These are phyloP conservation scores for Basipetospora chlamydospora DNA, from an alignment of 2,329 filamentous ascomycete genomes.

Conservation along the genomic window DNA sequence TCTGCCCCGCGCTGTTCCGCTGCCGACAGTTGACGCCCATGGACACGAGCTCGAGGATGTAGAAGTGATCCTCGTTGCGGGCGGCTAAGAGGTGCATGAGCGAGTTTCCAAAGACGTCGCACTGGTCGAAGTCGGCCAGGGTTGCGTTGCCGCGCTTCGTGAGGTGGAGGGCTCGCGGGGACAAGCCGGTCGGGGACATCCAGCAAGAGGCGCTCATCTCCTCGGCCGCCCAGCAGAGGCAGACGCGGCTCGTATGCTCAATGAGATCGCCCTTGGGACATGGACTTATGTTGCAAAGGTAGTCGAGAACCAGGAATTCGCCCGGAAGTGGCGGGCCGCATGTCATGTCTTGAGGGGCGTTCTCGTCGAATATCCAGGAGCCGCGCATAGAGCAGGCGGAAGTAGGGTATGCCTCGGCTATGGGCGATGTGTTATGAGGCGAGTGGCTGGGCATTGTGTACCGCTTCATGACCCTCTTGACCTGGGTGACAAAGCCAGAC, in stretches of 20 bases:
- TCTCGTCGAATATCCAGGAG: conserved; percentile 17
- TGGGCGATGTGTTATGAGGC: conserved; percentile 4
- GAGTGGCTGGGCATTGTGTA: conserved; percentile 18
- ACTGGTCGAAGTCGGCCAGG: conserved; percentile 7
- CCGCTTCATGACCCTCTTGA: conserved; percentile 23
- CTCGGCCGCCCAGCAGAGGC: conserved; percentile 14
- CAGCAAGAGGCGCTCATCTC: conserved; percentile 16
- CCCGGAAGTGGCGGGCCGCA: conserved; percentile 25
- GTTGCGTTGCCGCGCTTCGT: conserved; percentile 1
- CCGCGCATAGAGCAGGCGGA: conserved; percentile 8
- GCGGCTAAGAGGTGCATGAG: conserved; percentile 31
- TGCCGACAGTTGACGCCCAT: not conserved
- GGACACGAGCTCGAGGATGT: conserved; percentile 14
- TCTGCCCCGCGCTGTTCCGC: conserved; percentile 30
- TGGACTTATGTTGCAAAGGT: conserved; percentile 6
- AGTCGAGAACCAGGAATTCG: conserved; percentile 29
- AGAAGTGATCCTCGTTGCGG: conserved; percentile 13
- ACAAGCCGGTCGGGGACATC: conserved; percentile 14
- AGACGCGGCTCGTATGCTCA: conserved; percentile 14
- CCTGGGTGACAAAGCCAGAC: conserved; percentile 19
- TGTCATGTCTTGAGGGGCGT: conserved; percentile 11
- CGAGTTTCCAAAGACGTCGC: conserved; percentile 33
- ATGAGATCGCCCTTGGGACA: conserved; percentile 11
- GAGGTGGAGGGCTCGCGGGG: not conserved
- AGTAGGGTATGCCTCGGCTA: not conserved